These are phyloP conservation scores for Yarrowia divulgata DNA, from an alignment of 805 yeast genomes.

Conservation along the genomic window DNA sequence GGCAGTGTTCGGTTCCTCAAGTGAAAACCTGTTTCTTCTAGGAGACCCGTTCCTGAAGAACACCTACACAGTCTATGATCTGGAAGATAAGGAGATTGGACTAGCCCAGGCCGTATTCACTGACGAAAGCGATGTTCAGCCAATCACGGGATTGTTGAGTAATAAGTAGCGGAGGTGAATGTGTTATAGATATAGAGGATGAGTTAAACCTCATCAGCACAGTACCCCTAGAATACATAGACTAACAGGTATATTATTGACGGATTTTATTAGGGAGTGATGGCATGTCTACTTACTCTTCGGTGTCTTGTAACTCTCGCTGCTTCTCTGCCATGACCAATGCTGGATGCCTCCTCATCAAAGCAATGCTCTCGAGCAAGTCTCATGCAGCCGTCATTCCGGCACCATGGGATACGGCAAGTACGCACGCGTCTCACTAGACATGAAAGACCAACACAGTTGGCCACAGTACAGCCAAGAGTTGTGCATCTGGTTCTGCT, in stretches of 20 bases:
- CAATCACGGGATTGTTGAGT: not conserved
- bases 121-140: not conserved
- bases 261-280: not conserved
- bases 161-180: not conserved
- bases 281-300: slow-evolving; percentile 20
- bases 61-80: not conserved
- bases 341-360: slow-evolving; percentile 9
- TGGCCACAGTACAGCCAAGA: slow-evolving; percentile 2
- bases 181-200: too few species aligned
- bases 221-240: too few species aligned
- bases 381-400: slow-evolving; percentile 16
- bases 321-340: not conserved
- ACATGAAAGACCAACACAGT: not conserved
- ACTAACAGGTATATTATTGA: not conserved
- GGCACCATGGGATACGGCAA: slow-evolving; percentile 26
- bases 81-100: not conserved
- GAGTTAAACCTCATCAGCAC: too few species aligned
- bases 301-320: not conserved
- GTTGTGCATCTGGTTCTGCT: not conserved
- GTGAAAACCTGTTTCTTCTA: not conserved
- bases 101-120: not conserved
- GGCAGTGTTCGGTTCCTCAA: not conserved
- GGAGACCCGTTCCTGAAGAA: slow-evolving; percentile 7
- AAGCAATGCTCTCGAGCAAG: slow-evolving; percentile 20
- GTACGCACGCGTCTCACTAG: not conserved